Percentiles rank a stretch among this genome's conserved stretches.
phyloP scores from a whole-genome alignment of 1,284 basidiomycete species.

The Afroboletus lepidellus region DNA sequence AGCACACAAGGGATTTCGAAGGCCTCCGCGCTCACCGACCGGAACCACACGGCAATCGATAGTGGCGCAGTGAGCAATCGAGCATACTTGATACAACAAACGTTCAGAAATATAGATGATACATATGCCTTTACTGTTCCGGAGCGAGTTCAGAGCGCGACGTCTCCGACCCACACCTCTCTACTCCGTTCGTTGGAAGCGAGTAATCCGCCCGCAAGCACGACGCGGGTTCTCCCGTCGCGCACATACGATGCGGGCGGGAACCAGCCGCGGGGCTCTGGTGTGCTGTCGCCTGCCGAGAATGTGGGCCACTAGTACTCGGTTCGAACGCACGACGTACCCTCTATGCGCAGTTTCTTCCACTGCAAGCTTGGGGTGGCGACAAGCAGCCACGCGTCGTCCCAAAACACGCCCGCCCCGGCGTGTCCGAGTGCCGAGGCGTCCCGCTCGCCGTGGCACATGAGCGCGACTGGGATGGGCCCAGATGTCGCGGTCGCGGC shows the following conservation, averaged over 20 bases:
- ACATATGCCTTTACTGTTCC: too few relatives aligned
- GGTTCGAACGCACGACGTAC: slow-evolving; percentile 1
- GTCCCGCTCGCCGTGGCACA: slow-evolving; percentile 21
- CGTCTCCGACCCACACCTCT: background rate
- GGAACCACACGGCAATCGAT: too few relatives aligned
- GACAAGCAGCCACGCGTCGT: slow-evolving; percentile 26
- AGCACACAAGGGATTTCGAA: too few relatives aligned
- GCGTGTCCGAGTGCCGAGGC: slow-evolving; percentile 25
- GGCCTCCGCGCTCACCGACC: too few relatives aligned
- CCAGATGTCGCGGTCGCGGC: background rate
- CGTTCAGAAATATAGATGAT: too few relatives aligned
- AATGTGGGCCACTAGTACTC: background rate
- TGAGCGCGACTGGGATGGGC: slow-evolving; percentile 16
- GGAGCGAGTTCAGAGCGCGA: background rate
- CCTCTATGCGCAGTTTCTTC: slow-evolving; percentile 20
- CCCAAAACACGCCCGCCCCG: slow-evolving; percentile 25
- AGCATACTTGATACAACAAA: too few relatives aligned
- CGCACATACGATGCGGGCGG: slow-evolving; percentile 15
- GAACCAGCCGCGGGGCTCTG: slow-evolving; percentile 28
- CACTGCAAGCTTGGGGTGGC: slow-evolving; percentile 8
- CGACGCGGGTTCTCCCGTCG: slow-evolving; percentile 20
- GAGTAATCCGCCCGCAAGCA: slow-evolving; percentile 25
- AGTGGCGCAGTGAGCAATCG: too few relatives aligned
- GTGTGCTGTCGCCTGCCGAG: background rate
- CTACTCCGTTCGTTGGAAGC: slow-evolving; percentile 1